Base-by-base conservation (phyloP, 495 filamentous ascomycete species). In the Letharia lupina region DNA sequence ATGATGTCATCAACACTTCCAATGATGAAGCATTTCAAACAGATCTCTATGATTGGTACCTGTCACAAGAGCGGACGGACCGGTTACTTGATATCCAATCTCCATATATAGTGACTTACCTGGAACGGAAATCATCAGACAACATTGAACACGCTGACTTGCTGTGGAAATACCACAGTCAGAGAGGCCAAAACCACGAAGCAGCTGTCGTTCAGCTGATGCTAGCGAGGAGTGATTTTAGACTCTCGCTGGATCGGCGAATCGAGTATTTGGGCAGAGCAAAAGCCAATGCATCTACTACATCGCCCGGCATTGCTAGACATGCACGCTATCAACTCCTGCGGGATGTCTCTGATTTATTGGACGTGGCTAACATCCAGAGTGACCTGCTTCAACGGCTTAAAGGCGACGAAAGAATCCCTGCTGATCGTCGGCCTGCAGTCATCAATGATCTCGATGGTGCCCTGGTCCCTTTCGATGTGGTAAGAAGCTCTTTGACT, bases 31-130 rank as follows among this genome's bases (percentile, higher is more conserved):
- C 96, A 2, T 99, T 98, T 77, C 85, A 98, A 74, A 93, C 90
- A 39, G 88, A 91, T 69, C 81, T 99, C 61, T 99, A 97, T 73
- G 94, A 97, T 66, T 99, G 95, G 95, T 97, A 98, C 74, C 82
- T 96, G 52, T 75, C 81, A 44, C 87, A 92, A 72, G 87, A 87
- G 45, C 91, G 89, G 84, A 87, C 79, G 37, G 91, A 98, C 62
- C 87, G 90, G 6, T 81, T 99, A 47, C 84, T 99, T 12, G 85
- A 87, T 58, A 89, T 92, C 47, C 80, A 91, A 62, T 96, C 94
- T 16, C 82, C 86, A 0, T 90, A 89, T 70, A 90, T 98, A 42
- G 84, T 93, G 37, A 86, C 83, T n/a, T 99, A 96, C 74, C 84
- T 99, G 4, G 79, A 89, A 67, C 84, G 87, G 59, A 87, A 88